Percentiles rank a stretch among this genome's conserved stretches.
Evolutionary conservation across 768 basidiomycete species (phyloP).

Genomic region (Naematelia aurantialba): DNA sequence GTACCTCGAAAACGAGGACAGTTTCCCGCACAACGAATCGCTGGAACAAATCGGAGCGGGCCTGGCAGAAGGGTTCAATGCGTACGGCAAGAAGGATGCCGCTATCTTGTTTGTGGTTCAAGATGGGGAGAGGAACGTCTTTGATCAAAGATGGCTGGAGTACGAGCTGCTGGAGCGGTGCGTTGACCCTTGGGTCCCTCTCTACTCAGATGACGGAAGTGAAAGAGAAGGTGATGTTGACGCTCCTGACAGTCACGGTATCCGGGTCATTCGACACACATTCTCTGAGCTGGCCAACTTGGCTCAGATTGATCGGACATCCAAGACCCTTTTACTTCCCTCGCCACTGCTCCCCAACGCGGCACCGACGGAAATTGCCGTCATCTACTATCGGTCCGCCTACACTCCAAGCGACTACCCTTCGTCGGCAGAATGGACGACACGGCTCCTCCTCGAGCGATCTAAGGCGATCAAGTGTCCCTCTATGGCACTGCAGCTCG

Average conservation of each 20-base stretch:
- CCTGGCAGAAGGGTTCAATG: constrained; percentile 71
- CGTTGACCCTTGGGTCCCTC: too few species aligned
- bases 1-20: constrained; percentile 48
- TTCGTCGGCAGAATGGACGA: constrained; percentile 58
- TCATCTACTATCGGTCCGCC: constrained; percentile 85
- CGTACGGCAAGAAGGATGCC: constrained; percentile 57
- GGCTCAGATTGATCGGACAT: constrained; percentile 55
- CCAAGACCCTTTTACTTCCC: constrained; percentile 40
- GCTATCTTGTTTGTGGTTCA: constrained; percentile 85
- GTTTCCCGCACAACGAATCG: constrained; percentile 72
- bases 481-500: constrained; percentile 82
- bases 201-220: too few species aligned
- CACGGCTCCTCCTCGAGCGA: constrained; percentile 73
- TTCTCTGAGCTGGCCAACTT: constrained; percentile 63
- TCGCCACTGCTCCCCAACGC: constrained; percentile 49
- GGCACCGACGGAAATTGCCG: constrained; percentile 65
- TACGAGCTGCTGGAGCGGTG: constrained; percentile 78
- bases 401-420: constrained; percentile 82
- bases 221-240: background rate
- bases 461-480: constrained; percentile 90
- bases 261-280: constrained; percentile 71
- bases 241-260: constrained; percentile 54
- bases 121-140: constrained; percentile 82
- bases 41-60: constrained; percentile 68
- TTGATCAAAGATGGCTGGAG: constrained; percentile 86